phyloP scores from a whole-genome alignment of 1,284 basidiomycete species.

The Trichosporon asahii region DNA sequence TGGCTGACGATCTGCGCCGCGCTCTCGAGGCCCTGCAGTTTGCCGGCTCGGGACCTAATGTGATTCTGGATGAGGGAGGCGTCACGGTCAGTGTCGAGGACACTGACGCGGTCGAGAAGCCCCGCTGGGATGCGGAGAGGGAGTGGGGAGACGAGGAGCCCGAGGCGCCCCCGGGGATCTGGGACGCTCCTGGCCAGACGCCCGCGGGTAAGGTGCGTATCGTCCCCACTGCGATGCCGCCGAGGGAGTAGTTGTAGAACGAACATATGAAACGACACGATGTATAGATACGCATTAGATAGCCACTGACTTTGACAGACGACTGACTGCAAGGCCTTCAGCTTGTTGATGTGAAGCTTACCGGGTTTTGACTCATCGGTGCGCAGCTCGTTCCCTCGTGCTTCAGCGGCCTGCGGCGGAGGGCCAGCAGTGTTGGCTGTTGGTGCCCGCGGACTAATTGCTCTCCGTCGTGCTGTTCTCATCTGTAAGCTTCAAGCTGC shows the following conservation, averaged over 20 bases:
- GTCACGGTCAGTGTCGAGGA: slow-evolving; percentile 47
- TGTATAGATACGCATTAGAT: background rate
- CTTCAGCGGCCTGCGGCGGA: too few relatives aligned
- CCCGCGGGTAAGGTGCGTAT: slow-evolving; percentile 30
- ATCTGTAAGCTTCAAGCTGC: too few relatives aligned
- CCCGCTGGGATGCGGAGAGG: slow-evolving; percentile 20
- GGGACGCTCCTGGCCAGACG: slow-evolving; percentile 14
- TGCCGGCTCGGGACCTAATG: slow-evolving; percentile 34
- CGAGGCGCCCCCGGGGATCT: background rate
- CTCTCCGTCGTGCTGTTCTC: too few relatives aligned
- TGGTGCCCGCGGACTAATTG: too few relatives aligned
- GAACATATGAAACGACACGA: background rate
- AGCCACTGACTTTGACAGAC: too few relatives aligned
- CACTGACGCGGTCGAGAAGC: slow-evolving; percentile 22
- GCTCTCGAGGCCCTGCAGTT: slow-evolving; percentile 61
- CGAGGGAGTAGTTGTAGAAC: slow-evolving; percentile 19
- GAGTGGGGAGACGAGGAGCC: slow-evolving; percentile 21
- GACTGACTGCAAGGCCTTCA: too few relatives aligned
- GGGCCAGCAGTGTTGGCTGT: too few relatives aligned
- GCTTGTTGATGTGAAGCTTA: too few relatives aligned
- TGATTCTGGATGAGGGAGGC: slow-evolving; percentile 45
- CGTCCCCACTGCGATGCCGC: slow-evolving; percentile 43
- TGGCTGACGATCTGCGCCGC: slow-evolving; percentile 83
- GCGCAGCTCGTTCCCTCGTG: too few relatives aligned
- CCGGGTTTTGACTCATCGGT: too few relatives aligned